Base-by-base conservation (phyloP, 352 stramenopile genomes). In the Globisporangium canariense region DNA sequence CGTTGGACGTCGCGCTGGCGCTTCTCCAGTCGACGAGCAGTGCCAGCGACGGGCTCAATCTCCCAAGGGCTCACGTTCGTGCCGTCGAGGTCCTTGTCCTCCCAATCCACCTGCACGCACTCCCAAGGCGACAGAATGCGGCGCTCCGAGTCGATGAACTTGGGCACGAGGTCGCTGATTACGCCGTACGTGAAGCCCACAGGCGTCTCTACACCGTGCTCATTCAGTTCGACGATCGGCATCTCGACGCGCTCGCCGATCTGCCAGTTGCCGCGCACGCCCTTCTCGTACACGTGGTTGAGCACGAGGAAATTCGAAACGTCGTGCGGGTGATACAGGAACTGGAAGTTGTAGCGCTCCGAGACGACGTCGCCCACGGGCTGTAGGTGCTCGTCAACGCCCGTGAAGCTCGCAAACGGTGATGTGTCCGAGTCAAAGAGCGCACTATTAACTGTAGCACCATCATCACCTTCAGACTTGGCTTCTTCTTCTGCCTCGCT, bases 221-320 rank as follows among this genome's bases (percentile, higher is more conserved):
- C 51, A 51, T 93, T 75, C 14, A 94, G 49, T 47, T 88, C 74
- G 30, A 93, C 78, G 61, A 83, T 88, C 10, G 85, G 82, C 73
- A 89, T 90, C 56, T 88, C 77, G 16, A 97, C 76, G 6, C 81
- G 76, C 58, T 96, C 83, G 11, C 83, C 83, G 8, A 88, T 60
- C n/a, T 70, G 63, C 84, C 86, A 94, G 10, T 74, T 72, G 11
- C 74, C 75, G n/a, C 75, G 80, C n/a, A 97, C 79, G 16, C 87
- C 87, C 50, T 69, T 87, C 46, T 94, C 86, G 50, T 89, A 96
- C 7, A 81, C 67, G 57, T 95, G 83, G 58, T 94, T 81, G n/a
- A 96, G 67, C 32, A 97, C 74, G 30, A 97, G 54, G 52, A 96
- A 97, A 52, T 95, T 94, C 4, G 87, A 79, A 10, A 90, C 71